Evolutionary conservation across 345 rosid species (phyloP).

Genomic region (Linum usitatissimum): DNA sequence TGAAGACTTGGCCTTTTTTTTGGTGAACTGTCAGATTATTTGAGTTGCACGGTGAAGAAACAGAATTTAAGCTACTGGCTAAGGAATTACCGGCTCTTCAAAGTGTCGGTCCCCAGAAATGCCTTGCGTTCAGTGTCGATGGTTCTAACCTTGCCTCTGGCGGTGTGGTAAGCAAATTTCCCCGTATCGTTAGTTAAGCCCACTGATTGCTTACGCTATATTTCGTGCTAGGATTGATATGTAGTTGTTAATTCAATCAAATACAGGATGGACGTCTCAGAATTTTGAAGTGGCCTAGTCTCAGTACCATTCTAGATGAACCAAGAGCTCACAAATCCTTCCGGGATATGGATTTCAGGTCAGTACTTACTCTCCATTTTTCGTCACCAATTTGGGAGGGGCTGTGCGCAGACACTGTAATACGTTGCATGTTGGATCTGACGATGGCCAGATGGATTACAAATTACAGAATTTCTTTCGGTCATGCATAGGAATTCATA

Average conservation of each 20-base stretch:
- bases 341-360: constrained; percentile 49
- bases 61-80: constrained; percentile 33
- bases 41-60: constrained; percentile 47
- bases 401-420: not conserved
- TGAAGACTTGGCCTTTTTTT: not conserved
- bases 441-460: not conserved
- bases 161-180: constrained; percentile 53
- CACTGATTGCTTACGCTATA: not conserved
- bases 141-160: constrained; percentile 84
- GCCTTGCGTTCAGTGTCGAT: constrained; percentile 79
- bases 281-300: constrained; percentile 84
- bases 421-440: not conserved
- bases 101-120: constrained; percentile 67
- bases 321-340: constrained; percentile 74
- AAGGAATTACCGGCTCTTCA: constrained; percentile 51
- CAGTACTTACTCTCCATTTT: not conserved
- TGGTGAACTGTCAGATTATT: constrained; percentile 39
- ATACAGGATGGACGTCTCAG: constrained; percentile 81
- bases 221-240: not conserved
- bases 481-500: not conserved
- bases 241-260: constrained; percentile 12
- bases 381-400: not conserved
- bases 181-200: not conserved
- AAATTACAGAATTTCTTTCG: not conserved
- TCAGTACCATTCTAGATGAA: constrained; percentile 56